These are phyloP conservation scores for Hericium rajendrae DNA, from an alignment of 768 basidiomycete genomes.

Conservation along the genomic window DNA sequence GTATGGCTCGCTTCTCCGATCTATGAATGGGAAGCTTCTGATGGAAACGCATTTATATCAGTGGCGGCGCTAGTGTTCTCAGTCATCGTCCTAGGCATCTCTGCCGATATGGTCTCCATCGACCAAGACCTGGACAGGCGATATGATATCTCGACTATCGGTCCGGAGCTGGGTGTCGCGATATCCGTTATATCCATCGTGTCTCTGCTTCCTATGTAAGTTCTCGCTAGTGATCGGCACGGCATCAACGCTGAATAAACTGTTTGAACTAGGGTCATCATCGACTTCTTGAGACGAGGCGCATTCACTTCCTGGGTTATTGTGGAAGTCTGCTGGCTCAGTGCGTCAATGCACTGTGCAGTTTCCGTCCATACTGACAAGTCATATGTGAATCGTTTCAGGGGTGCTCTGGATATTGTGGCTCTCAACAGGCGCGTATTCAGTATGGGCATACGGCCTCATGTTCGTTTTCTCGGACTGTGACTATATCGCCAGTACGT, in stretches of 20 bases:
- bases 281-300: constrained; percentile 27
- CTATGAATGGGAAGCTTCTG: not conserved
- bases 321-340: constrained; percentile 28
- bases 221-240: not conserved
- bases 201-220: not conserved
- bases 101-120: not conserved
- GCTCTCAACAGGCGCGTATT: constrained; percentile 27
- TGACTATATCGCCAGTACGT: constrained; percentile 7
- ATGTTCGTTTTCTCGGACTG: not conserved
- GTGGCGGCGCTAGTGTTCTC: not conserved
- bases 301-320: constrained; percentile 29
- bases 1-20: not conserved
- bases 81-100: not conserved
- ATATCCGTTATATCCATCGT: not conserved
- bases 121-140: not conserved
- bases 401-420: constrained; percentile 29
- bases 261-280: constrained; percentile 20
- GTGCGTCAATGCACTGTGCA: constrained; percentile 17
- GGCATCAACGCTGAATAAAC: not conserved
- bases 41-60: not conserved
- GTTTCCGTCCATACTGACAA: not conserved
- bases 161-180: not conserved
- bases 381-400: constrained; percentile 3
- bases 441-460: constrained; percentile 13
- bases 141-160: not conserved